These are phyloP conservation scores for Scenedesmus sp. DNA, from an alignment of 163 green algal genomes.

Conservation along the genomic window DNA sequence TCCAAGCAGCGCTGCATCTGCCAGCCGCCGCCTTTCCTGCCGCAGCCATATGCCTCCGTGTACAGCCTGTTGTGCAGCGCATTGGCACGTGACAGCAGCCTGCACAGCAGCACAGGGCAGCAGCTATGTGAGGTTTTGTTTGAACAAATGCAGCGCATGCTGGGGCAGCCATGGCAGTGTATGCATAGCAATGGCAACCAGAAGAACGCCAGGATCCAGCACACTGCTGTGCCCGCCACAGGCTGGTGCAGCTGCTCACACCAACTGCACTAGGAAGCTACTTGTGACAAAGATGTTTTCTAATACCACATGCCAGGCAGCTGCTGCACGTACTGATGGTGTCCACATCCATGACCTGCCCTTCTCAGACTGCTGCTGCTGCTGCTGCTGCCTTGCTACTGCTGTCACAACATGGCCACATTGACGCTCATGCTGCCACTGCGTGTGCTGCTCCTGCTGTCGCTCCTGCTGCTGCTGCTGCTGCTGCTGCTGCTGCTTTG, in stretches of 20 bases:
- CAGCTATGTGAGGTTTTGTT: background rate
- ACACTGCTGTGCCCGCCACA: background rate
- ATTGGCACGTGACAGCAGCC: conserved; percentile 37
- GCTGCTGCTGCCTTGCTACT: background rate
- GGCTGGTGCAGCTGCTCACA: background rate
- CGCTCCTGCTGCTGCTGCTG: background rate
- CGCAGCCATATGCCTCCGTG: conserved; percentile 22
- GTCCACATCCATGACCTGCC: no score
- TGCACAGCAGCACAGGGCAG: background rate
- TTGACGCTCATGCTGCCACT: background rate
- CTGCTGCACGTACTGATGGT: background rate
- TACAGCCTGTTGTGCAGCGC: conserved; percentile 17
- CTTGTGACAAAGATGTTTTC: no score
- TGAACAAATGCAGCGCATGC: no score
- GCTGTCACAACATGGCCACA: background rate
- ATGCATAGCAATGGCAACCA: no score
- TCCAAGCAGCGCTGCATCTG: conserved; percentile 20
- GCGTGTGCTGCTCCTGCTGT: background rate
- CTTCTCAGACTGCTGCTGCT: background rate
- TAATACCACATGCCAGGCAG: background rate
- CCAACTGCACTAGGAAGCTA: background rate
- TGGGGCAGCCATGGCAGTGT: no score
- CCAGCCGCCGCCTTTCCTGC: conserved; percentile 26
- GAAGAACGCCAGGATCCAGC: no score
- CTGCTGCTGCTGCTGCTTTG: background rate